Conservation (phyloP, 2,329 filamentous ascomycete genomes). For the Verticillium alfalfae region DNA sequence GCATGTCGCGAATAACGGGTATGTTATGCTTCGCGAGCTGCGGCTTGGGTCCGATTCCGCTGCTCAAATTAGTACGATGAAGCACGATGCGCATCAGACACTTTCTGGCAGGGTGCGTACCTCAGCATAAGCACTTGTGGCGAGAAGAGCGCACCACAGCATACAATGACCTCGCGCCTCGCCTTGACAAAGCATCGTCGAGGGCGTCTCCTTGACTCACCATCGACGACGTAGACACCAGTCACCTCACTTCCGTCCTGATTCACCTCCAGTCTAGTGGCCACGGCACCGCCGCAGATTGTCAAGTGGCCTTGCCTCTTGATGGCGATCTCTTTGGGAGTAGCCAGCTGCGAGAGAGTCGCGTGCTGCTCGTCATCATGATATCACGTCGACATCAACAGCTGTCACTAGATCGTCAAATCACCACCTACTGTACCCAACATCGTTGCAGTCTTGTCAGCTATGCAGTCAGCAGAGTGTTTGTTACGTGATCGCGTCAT, state of each 20-base stretch:
- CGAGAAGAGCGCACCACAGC: slow-evolving; percentile 18
- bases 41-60: slow-evolving; percentile 21
- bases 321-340: slow-evolving; percentile 12
- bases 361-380: slow-evolving; percentile 17
- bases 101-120: slow-evolving; percentile 4
- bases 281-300: slow-evolving; percentile 22
- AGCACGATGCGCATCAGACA: no score
- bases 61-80: slow-evolving; percentile 4
- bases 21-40: slow-evolving; percentile 15
- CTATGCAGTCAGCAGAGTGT: slow-evolving; percentile 3
- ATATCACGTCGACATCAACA: slow-evolving; percentile 19
- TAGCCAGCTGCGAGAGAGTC: slow-evolving; percentile 19
- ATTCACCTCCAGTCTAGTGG: slow-evolving; percentile 18
- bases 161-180: slow-evolving; percentile 22
- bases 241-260: slow-evolving; percentile 11
- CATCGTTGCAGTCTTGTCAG: slow-evolving; percentile 16
- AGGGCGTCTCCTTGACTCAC: slow-evolving; percentile 1
- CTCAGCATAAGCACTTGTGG: slow-evolving; percentile 24
- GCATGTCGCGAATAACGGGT: slow-evolving; percentile 15
- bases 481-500: not conserved
- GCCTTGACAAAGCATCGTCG: slow-evolving; percentile 16
- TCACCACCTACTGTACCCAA: slow-evolving; percentile 18
- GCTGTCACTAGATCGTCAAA: slow-evolving; percentile 18
- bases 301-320: slow-evolving; percentile 15
- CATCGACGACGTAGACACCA: slow-evolving; percentile 16